phyloP scores from a whole-genome alignment of 306 rosid genomes.

The Psophocarpus tetragonolobus region DNA sequence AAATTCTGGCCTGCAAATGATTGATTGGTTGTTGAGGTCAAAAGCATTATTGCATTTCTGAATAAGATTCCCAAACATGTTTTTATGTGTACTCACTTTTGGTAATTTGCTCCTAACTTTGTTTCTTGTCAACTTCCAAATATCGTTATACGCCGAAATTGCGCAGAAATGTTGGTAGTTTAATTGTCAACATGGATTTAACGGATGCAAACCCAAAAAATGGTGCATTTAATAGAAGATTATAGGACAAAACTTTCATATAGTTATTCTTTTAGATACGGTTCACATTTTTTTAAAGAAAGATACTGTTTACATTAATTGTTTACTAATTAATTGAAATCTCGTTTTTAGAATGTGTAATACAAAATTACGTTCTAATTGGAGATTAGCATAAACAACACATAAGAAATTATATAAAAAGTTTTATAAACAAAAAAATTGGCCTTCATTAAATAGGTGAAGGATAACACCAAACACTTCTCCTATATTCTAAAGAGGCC shows the following conservation, averaged over 20 bases:
- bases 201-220: not conserved
- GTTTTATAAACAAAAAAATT: not conserved
- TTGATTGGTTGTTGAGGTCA: constrained; percentile 46
- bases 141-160: not conserved
- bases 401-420: too few species aligned
- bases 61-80: constrained; percentile 49
- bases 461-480: not conserved
- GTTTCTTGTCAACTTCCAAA: constrained; percentile 32
- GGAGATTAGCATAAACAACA: too few species aligned
- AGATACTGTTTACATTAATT: too few species aligned
- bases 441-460: not conserved
- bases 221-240: not conserved
- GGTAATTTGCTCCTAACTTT: constrained; percentile 21
- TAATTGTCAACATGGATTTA: too few species aligned
- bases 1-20: constrained; percentile 39
- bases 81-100: constrained; percentile 38
- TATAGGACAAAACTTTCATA: not conserved
- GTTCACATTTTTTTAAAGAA: too few species aligned
- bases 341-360: too few species aligned
- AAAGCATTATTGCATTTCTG: constrained; percentile 37
- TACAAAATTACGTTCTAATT: too few species aligned
- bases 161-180: constrained; percentile 7
- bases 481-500: too few species aligned
- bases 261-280: too few species aligned
- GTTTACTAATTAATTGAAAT: too few species aligned